Conservation (phyloP, 2,329 filamentous ascomycete species). For the Aspergillus bombycis region DNA sequence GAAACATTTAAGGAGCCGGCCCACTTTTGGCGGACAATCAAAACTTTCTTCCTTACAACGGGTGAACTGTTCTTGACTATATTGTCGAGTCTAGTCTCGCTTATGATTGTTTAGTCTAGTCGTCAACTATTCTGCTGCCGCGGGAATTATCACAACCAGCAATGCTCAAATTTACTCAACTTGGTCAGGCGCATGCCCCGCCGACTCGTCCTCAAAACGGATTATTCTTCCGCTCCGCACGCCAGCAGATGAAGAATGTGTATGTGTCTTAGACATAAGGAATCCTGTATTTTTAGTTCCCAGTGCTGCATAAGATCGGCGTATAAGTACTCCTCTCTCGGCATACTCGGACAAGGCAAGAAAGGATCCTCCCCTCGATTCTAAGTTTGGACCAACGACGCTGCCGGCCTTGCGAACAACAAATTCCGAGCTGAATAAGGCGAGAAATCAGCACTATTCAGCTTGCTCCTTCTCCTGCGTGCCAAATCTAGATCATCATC, state of each 20-base stretch:
- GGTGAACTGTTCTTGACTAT: constrained; percentile 1
- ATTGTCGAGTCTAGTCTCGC: constrained; percentile 1
- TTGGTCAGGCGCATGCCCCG: neutral
- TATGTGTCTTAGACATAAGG: neutral
- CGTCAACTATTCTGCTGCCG: neutral
- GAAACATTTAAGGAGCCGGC: constrained; percentile 6
- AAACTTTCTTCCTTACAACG: constrained; percentile 3
- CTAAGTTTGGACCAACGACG: neutral
- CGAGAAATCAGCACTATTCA: neutral
- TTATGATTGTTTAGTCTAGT: constrained; percentile 2
- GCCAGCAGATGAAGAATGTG: neutral
- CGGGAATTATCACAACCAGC: neutral
- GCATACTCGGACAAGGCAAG: neutral
- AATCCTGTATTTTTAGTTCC: neutral
- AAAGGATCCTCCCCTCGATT: neutral
- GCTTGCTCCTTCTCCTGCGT: neutral
- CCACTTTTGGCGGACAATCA: constrained; percentile 4
- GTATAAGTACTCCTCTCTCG: neutral
- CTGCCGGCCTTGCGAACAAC: neutral
- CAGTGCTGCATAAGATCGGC: constrained; percentile 6
- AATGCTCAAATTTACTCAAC: neutral
- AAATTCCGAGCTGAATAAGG: neutral
- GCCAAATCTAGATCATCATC: neutral
- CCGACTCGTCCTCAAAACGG: neutral
- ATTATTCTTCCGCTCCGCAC: constrained; percentile 3